These are phyloP conservation scores for Musa schizocarpa DNA, from an alignment of 176 grass and related monocot genomes.

Conservation along the genomic window DNA sequence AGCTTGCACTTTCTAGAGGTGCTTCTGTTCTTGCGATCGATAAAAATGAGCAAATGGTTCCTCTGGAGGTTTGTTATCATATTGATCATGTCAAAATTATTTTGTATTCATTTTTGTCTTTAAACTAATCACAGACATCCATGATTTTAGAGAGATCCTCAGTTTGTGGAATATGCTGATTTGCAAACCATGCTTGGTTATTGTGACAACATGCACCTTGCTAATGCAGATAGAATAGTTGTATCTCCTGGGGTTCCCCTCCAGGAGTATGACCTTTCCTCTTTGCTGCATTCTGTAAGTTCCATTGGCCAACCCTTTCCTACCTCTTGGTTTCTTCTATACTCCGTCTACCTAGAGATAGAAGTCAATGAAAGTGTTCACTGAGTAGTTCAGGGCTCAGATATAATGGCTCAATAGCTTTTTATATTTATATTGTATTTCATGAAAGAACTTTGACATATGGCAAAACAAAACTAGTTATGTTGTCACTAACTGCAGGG, in stretches of 20 bases:
- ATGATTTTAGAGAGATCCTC: constrained; percentile 17
- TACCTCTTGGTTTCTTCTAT: neutral
- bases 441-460: too few species aligned
- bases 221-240: constrained; percentile 5
- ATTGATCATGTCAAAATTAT: neutral
- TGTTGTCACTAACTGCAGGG: neutral
- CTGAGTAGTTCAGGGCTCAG: neutral
- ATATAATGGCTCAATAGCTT: too few species aligned
- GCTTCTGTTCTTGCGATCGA: constrained; percentile 21
- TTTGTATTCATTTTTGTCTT: neutral
- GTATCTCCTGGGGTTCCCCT: constrained; percentile 21
- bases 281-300: constrained; percentile 6
- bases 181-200: constrained; percentile 5
- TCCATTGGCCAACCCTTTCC: neutral
- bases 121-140: neutral
- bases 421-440: too few species aligned
- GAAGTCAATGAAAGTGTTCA: neutral
- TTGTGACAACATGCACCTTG: neutral
- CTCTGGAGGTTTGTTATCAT: neutral
- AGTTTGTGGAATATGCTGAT: constrained; percentile 2
- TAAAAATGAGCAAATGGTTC: constrained; percentile 2
- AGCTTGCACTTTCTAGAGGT: constrained; percentile 18
- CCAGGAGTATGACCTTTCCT: constrained; percentile 8
- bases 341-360: neutral
- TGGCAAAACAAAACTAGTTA: too few species aligned